Evolutionary conservation across 1,139 yeast species (phyloP).

Genomic region (Yamadazyma trypodendri): DNA sequence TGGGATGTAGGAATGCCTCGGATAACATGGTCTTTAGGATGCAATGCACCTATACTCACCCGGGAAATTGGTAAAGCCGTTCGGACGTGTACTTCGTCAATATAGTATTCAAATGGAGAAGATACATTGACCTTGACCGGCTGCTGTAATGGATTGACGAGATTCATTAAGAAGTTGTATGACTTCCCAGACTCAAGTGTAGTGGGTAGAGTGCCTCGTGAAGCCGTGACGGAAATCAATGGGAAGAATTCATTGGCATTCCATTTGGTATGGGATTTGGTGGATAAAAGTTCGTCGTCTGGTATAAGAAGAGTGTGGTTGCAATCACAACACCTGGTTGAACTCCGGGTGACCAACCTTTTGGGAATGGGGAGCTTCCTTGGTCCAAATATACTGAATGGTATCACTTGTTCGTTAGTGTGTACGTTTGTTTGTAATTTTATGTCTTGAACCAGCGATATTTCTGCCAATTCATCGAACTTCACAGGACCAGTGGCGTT

Average conservation of each 20-base stretch:
- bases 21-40: slow-evolving; percentile 13
- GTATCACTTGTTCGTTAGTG: neutral
- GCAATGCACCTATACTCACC: slow-evolving; percentile 18
- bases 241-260: slow-evolving; percentile 39
- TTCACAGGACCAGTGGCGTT: slow-evolving; percentile 6
- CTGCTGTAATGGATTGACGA: slow-evolving; percentile 30
- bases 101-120: slow-evolving; percentile 10
- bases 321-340: slow-evolving; percentile 31
- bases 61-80: slow-evolving; percentile 28
- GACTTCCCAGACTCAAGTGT: slow-evolving; percentile 12
- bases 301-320: slow-evolving; percentile 27
- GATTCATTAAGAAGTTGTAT: slow-evolving; percentile 23
- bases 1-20: slow-evolving; percentile 32
- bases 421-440: neutral
- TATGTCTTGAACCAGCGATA: neutral
- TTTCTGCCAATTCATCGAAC: slow-evolving; percentile 11
- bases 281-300: slow-evolving; percentile 24
- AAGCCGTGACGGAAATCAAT: slow-evolving; percentile 13
- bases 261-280: slow-evolving; percentile 30
- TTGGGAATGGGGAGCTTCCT: slow-evolving; percentile 15
- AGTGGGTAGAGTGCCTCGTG: slow-evolving; percentile 6
- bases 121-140: slow-evolving; percentile 15
- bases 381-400: slow-evolving; percentile 3
- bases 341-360: slow-evolving; percentile 23
- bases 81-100: slow-evolving; percentile 9